Conservation (phyloP, 192 early-diverging fungal species). For the Pecoramyces ruminantium region DNA sequence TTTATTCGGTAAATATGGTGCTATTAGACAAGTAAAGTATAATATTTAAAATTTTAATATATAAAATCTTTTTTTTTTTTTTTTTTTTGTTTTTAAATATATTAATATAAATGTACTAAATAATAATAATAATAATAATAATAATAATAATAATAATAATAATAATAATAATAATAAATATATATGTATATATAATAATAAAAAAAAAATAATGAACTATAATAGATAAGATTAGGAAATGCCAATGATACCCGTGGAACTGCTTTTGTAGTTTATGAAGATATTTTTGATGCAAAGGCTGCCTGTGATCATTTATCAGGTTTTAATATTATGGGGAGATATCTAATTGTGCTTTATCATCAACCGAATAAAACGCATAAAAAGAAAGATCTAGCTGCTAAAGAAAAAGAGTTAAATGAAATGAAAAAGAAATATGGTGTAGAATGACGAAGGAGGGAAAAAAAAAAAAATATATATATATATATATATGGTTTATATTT, state of each 20-base stretch:
- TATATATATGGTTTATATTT: too few relatives aligned
- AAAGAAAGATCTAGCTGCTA: constrained; percentile 2
- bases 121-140: too few relatives aligned
- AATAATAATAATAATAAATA: neutral
- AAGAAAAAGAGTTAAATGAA: constrained; percentile 5
- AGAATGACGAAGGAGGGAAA: neutral
- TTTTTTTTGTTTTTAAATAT: too few relatives aligned
- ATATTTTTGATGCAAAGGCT: constrained; percentile 93
- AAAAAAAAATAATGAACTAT: neutral
- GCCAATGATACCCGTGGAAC: constrained; percentile 78
- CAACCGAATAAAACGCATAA: constrained; percentile 47
- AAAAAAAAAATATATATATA: too few relatives aligned
- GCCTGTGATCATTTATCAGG: constrained; percentile 91
- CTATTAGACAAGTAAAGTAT: constrained; percentile 83
- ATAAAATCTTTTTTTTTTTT: too few relatives aligned
- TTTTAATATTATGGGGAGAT: constrained; percentile 90
- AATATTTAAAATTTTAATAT: neutral
- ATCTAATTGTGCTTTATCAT: constrained; percentile 87
- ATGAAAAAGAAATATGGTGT: constrained; percentile 21
- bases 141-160: too few relatives aligned
- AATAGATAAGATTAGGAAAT: constrained; percentile 29
- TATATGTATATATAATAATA: neutral
- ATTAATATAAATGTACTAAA: too few relatives aligned
- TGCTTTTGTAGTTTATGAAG: constrained; percentile 94
- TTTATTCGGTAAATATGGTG: constrained; percentile 90